phyloP scores from a whole-genome alignment of 257 asterid genomes.

The Ehretia macrophylla region DNA sequence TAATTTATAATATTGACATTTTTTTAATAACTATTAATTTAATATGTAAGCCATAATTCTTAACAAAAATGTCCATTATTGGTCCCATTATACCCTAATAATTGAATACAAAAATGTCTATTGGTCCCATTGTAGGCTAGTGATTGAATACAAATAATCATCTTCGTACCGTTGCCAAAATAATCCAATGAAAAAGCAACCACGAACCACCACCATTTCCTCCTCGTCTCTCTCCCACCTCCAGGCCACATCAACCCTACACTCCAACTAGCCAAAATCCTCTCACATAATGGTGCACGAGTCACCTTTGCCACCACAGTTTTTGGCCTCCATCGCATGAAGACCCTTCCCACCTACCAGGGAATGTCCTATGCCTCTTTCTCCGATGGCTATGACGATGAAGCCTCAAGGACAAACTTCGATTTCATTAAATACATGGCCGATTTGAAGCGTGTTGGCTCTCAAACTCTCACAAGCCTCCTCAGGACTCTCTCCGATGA shows the following conservation, averaged over 20 bases:
- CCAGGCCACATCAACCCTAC: slow-evolving; percentile 61
- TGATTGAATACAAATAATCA: no score
- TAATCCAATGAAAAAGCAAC: no score
- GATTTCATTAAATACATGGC: slow-evolving; percentile 8
- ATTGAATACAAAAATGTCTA: no score
- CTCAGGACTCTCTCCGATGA: slow-evolving; percentile 9
- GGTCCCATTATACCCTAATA: no score
- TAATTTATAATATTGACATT: no score
- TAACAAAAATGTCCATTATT: no score
- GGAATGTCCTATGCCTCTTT: slow-evolving; percentile 32
- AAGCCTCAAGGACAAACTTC: background rate
- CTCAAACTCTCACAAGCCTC: slow-evolving; percentile 14
- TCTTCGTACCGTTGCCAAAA: no score
- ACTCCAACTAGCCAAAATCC: slow-evolving; percentile 51
- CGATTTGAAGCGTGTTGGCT: slow-evolving; percentile 16
- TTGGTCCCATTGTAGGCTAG: no score
- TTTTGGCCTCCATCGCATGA: slow-evolving; percentile 20
- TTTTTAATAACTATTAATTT: no score
- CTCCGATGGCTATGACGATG: slow-evolving; percentile 34
- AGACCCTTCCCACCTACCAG: slow-evolving; percentile 17
- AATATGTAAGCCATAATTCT: no score
- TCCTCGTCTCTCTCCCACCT: slow-evolving; percentile 32
- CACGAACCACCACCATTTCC: slow-evolving; percentile 23
- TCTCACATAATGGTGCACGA: slow-evolving; percentile 35
- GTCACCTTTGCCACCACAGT: slow-evolving; percentile 50